Base-by-base conservation (phyloP, 2,329 filamentous ascomycete genomes). In the Colletotrichum tabaci region DNA sequence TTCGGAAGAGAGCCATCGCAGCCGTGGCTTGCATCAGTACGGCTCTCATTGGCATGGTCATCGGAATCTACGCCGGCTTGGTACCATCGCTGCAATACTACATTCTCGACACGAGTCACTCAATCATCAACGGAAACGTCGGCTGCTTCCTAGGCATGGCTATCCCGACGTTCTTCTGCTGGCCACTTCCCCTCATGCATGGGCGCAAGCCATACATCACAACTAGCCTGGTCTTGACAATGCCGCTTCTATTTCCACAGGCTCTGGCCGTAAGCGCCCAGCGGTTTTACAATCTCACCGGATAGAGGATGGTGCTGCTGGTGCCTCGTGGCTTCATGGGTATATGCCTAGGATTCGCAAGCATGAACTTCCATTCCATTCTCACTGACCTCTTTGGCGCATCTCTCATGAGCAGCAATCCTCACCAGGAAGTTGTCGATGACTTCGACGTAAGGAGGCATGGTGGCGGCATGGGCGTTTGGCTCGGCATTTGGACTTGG, bases 1-100 rank as follows among this genome's bases (percentile, higher is more conserved):
- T 82, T 23, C 89, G 92, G 74, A 96, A 95, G 80, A 84, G 92
- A 71, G 89, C 93, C 72, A 88, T 90, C 30, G 93, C 93, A 4
- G 81, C 86, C 4, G 88, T 94, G 69, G 90, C 92, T 12, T 95
- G 93, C 77, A 83, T 92, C 74, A 94, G 93, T 75, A 94, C 93
- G 7, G 90, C 91, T 16, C 83, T 94, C 65, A 85, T 95, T 56
- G 93, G 93, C 0, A 83, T 93, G 35, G 84, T 94, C 26, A 84
- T 94, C 68, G 93, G 93, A 0, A 92, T 95, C 26, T 96, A 95
- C 78, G 91, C 92, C 66, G 93, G 93, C 3, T 87, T 94, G 75
- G 92, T 94, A 0, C 92, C 93, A n/a, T 89, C 90, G 4, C 93
- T 95, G 35, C 93, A 95, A 77, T 94, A 94, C 79, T 91, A 90